A percentile compares a stretch with the other conserved stretches of the same genome.
These are phyloP conservation scores for Coemansia sp. DNA, from an alignment of 192 early-diverging fungal species.

Conservation along the genomic window DNA sequence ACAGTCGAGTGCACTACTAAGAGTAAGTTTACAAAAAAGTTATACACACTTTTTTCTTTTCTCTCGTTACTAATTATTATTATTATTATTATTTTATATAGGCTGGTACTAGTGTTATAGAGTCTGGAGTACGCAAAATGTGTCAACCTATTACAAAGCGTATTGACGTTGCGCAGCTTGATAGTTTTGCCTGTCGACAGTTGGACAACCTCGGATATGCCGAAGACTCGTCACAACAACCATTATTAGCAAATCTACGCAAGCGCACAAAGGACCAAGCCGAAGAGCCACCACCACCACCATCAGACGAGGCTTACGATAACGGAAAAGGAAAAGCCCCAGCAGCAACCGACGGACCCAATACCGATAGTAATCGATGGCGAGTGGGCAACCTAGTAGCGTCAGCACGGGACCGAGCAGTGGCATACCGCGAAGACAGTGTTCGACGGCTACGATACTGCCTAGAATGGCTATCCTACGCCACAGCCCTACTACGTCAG, in stretches of 20 bases:
- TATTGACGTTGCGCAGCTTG: slow-evolving; percentile 72
- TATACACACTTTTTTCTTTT: slow-evolving; percentile 33
- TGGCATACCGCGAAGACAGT: slow-evolving; percentile 87
- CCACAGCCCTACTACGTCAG: slow-evolving; percentile 71
- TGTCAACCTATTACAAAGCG: slow-evolving; percentile 75
- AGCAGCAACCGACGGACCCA: slow-evolving; percentile 65
- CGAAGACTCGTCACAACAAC: neutral
- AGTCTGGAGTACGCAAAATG: slow-evolving; percentile 72
- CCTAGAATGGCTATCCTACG: slow-evolving; percentile 86
- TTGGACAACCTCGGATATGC: slow-evolving; percentile 64
- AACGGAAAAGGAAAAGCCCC: slow-evolving; percentile 32
- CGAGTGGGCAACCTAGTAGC: slow-evolving; percentile 40
- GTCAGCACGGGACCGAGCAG: slow-evolving; percentile 58
- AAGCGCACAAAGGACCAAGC: slow-evolving; percentile 53
- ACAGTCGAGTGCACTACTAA: slow-evolving; percentile 58
- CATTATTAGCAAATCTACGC: slow-evolving; percentile 14
- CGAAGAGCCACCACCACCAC: neutral
- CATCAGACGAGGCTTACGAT: neutral
- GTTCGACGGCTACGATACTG: slow-evolving; percentile 89
- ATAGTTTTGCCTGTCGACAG: slow-evolving; percentile 77
- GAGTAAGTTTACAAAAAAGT: slow-evolving; percentile 18
- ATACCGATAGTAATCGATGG: slow-evolving; percentile 60
- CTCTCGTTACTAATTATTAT: slow-evolving; percentile 2
- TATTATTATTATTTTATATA: slow-evolving; percentile 11
- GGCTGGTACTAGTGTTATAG: slow-evolving; percentile 74